Evolutionary conservation across 225 moss, liverwort and hornwort species (phyloP).

Genomic region (Sphagnum tenellum): DNA sequence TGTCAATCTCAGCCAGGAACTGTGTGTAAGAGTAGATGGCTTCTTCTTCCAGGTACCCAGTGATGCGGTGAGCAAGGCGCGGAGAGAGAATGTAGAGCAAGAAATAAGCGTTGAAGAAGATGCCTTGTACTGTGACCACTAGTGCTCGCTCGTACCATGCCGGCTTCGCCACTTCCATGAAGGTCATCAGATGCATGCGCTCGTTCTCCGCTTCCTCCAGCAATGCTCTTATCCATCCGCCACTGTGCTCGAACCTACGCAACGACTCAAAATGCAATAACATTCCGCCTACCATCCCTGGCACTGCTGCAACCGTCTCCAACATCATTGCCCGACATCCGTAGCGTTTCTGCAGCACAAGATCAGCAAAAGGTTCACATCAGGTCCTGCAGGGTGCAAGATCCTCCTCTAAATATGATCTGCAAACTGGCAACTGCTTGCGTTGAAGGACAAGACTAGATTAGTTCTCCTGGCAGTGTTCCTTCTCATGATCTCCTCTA

Average conservation of each 20-base stretch:
- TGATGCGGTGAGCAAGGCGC: conserved; percentile 60
- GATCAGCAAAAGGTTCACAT: no score
- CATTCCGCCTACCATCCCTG: conserved; percentile 92
- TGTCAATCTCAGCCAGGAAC: conserved; percentile 55
- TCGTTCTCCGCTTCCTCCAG: conserved; percentile 97
- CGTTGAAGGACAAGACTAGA: no score
- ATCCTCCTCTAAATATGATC: no score
- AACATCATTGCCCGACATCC: conserved; percentile 86
- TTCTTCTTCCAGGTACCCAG: conserved; percentile 90
- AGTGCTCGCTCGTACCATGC: conserved; percentile 67
- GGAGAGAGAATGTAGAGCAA: conserved; percentile 60
- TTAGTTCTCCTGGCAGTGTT: no score
- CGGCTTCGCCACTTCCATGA: conserved; percentile 85
- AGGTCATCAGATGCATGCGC: conserved; percentile 97
- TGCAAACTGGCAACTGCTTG: no score
- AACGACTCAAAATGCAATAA: conserved; percentile 66
- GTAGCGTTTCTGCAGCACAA: conserved; percentile 56
- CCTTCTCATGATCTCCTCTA: no score
- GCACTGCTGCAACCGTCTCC: conserved; percentile 96
- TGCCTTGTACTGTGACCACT: conserved; percentile 66
- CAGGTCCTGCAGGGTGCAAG: no score
- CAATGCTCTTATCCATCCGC: conserved; percentile 93
- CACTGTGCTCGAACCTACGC: conserved; percentile 67
- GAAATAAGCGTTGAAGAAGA: conserved; percentile 80
- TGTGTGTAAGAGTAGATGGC: conserved; percentile 70